A percentile compares a stretch with the other conserved stretches of the same genome.
phyloP scores from a whole-genome alignment of 352 stramenopile species.

The Phytophthora aleatoria region DNA sequence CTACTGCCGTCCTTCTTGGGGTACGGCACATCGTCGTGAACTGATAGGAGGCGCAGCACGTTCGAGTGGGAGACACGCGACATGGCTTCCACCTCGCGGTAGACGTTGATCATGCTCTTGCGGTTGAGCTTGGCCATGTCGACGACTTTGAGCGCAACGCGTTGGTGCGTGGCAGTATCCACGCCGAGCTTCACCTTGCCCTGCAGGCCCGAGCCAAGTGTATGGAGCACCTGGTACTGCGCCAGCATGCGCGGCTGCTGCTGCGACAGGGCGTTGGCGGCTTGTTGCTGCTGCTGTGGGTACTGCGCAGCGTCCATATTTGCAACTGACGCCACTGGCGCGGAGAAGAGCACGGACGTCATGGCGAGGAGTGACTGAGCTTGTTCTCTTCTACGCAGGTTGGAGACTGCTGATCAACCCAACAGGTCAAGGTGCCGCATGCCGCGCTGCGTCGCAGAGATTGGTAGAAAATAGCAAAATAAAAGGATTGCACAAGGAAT shows the following conservation, averaged over 20 bases:
- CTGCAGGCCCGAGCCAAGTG: slow-evolving; percentile 79
- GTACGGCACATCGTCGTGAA: slow-evolving; percentile 77
- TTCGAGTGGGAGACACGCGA: slow-evolving; percentile 83
- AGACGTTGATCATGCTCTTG: slow-evolving; percentile 84
- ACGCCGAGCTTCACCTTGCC: slow-evolving; percentile 91
- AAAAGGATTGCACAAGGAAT: background rate
- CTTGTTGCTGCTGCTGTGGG: slow-evolving; percentile 10
- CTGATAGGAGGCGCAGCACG: slow-evolving; percentile 79
- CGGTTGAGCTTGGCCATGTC: slow-evolving; percentile 81
- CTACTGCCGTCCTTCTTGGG: slow-evolving; percentile 72
- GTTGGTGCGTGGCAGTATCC: slow-evolving; percentile 75
- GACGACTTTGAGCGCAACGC: slow-evolving; percentile 92
- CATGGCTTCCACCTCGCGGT: slow-evolving; percentile 91
- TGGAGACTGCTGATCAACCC: slow-evolving; percentile 22
- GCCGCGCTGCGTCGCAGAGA: background rate
- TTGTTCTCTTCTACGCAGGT: slow-evolving; percentile 19
- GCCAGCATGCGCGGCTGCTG: slow-evolving; percentile 63
- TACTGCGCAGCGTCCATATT: slow-evolving; percentile 37
- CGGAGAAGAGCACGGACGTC: slow-evolving; percentile 35
- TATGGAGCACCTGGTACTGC: slow-evolving; percentile 80
- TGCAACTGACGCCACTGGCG: slow-evolving; percentile 33
- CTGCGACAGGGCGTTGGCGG: slow-evolving; percentile 3
- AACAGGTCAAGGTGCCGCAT: slow-evolving; percentile 4
- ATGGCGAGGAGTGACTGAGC: slow-evolving; percentile 8
- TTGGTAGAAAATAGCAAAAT: slow-evolving; percentile 12